Base-by-base conservation (phyloP, 495 filamentous ascomycete species). In the Hyaloscypha finlandica region DNA sequence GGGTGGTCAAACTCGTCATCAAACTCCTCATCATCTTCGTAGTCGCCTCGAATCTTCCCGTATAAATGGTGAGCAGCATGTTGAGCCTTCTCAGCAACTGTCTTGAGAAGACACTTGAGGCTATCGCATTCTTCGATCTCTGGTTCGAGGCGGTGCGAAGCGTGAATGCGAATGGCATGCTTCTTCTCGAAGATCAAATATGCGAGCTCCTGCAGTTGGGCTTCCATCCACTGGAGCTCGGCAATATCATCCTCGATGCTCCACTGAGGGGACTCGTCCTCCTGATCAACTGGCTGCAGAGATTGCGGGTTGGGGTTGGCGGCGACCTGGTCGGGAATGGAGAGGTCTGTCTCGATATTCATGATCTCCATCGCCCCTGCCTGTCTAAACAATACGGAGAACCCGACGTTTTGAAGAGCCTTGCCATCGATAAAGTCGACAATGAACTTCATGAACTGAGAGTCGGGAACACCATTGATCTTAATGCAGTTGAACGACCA, bases 321-420 rank as follows among this genome's bases (percentile, higher is more conserved):
- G 48, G 56, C 59, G 42, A 72, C 22, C 11, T 63, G 20, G 25
- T 69, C 70, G 1, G 66, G 66, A 55, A 72, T 25, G 8, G 66
- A 60, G 6, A 65, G 53, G 58, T 68, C 67, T 11, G 67, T 70
- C 45, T 80, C 77, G 61, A 80, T 65, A 14, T 75, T 74, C 51
- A 77, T 75, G 29, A 85, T 76, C 35, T 79, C 77, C 54, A 80
- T 73, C 0, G 72, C 73, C 6, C 74, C 78, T 59, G 69, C 67
- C 63, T 83, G 81, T 69, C 74, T 78, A 70, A 84, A 83, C 33
- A 80, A 80, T 25, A 79, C 66, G 2, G 79, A 74, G 66, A 84
- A 85, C 16, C 75, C 77, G 39, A 80, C 68, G 61, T 77, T 74
- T 20, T 76, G 54, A 53, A 77, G 63, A 30, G 72, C 45, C 37